Evolutionary conservation across 768 basidiomycete genomes (phyloP).

Genomic region (Kwoniella dejecticola): DNA sequence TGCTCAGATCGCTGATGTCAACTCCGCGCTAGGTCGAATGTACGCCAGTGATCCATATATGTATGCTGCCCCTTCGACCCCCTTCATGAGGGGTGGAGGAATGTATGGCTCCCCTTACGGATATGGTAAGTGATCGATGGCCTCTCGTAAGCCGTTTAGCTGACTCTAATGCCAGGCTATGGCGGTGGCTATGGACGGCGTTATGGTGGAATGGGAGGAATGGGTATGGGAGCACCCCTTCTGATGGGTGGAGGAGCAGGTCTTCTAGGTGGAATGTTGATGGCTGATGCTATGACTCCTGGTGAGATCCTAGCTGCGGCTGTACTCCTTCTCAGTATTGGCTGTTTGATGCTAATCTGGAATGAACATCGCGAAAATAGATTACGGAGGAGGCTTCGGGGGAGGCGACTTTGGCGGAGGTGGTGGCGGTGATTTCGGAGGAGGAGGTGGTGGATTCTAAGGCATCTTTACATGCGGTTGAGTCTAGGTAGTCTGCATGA

Average conservation of each 20-base stretch:
- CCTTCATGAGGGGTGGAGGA: slow-evolving; percentile 32
- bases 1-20: too few species aligned
- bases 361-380: background rate
- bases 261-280: slow-evolving; percentile 27
- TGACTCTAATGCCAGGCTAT: too few species aligned
- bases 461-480: too few species aligned
- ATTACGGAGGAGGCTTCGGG: slow-evolving; percentile 25
- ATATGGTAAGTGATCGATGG: slow-evolving; percentile 49
- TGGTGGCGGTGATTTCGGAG: slow-evolving; percentile 15
- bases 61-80: slow-evolving; percentile 35
- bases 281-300: slow-evolving; percentile 18
- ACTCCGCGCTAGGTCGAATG: slow-evolving; percentile 20
- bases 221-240: slow-evolving; percentile 19
- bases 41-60: slow-evolving; percentile 40
- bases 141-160: too few species aligned
- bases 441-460: slow-evolving; percentile 15
- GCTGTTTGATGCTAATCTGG: background rate
- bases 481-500: too few species aligned
- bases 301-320: slow-evolving; percentile 1
- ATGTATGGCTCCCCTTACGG: slow-evolving; percentile 36
- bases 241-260: slow-evolving; percentile 29
- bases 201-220: slow-evolving; percentile 5
- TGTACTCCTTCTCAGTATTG: background rate
- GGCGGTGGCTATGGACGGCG: slow-evolving; percentile 29
- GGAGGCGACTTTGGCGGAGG: slow-evolving; percentile 30